phyloP scores from a whole-genome alignment of 2,329 filamentous ascomycete species.

The Cytospora piceae region DNA sequence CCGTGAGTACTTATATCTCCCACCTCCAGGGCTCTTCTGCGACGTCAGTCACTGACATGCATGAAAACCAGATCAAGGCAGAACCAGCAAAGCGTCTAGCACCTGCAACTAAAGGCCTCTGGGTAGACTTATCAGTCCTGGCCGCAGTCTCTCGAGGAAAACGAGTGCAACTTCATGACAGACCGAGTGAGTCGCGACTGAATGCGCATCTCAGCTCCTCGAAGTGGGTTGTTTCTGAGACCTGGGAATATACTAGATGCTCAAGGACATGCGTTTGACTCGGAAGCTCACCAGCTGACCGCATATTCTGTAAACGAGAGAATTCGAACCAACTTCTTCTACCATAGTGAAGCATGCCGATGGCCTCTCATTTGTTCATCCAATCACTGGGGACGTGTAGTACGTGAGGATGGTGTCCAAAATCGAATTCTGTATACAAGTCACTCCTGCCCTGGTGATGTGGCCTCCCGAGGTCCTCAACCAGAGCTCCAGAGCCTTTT shows the following conservation, averaged over 20 bases:
- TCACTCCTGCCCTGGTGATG: not conserved
- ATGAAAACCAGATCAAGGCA: too few relatives aligned
- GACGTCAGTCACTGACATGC: too few relatives aligned
- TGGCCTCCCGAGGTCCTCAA: not conserved
- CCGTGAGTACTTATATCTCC: too few relatives aligned
- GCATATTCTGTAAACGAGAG: too few relatives aligned
- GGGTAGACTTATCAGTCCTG: not conserved
- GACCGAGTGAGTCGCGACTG: not conserved
- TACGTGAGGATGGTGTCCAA: not conserved
- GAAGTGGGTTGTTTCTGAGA: not conserved
- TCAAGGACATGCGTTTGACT: too few relatives aligned
- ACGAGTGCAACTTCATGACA: not conserved
- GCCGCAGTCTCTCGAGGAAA: too few relatives aligned
- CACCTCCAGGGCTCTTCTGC: too few relatives aligned
- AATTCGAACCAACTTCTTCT: too few relatives aligned
- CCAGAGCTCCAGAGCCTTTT: not conserved
- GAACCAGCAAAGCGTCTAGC: not conserved
- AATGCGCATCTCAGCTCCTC: not conserved
- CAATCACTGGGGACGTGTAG: not conserved
- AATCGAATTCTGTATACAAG: not conserved
- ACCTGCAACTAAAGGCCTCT: not conserved
- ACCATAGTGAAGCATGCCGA: too few relatives aligned
- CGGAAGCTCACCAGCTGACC: too few relatives aligned
- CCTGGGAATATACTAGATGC: not conserved
- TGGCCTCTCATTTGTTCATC: too few relatives aligned